Base-by-base conservation (phyloP, 441 rosid genomes). In the Pelargonium citronellum region DNA sequence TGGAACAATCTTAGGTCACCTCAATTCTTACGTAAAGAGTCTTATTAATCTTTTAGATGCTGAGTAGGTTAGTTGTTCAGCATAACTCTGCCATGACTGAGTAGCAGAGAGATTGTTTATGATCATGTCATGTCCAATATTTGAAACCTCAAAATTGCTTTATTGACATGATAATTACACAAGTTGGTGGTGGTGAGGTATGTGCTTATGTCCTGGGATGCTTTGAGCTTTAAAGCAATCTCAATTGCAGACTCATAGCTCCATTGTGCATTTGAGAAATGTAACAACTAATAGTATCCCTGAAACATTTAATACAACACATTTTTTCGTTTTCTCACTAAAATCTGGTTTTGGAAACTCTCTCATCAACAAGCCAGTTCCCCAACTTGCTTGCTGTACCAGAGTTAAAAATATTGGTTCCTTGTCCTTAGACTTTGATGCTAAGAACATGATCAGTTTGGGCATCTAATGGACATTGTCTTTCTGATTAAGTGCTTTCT, bases 401-500 rank as follows among this genome's bases (percentile, higher is more conserved):
- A 65, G 46, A 64, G 39, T 10, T 68, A 0, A 55, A 34, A 24
- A n/a, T 61, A 16, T 22, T 20, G 61, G 30, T 62, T 47, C 30
- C 66, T 8, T 30, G 47, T 30, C 62, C 67, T 37, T 66, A 13
- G 34, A 19, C 7, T n/a, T 55, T 15, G 20, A 11, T 55, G 62
- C 62, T 55, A 63, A 24, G 0, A 63, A 63, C 66, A 63, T 5
- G 34, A 30, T 24, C 66, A 27, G 17, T 58, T 3, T 16, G 27
- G 30, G 16, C 63, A 58, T 58, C 63, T 58, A 24, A 58, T 58
- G 30, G 30, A 17, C 24, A 20, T 11, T 58, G 63, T 63, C 43
- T 69, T 22, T 67, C 41, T 67, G 60, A 41, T 58, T 67, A 37
- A 16, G 69, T 76, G 24, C 20, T 19, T 34, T 16, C 60, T 57